Evolutionary conservation across 1,139 yeast species (phyloP), one percentile per base, ranked within the genome.

Genomic region (Taphrina deformans): DNA sequence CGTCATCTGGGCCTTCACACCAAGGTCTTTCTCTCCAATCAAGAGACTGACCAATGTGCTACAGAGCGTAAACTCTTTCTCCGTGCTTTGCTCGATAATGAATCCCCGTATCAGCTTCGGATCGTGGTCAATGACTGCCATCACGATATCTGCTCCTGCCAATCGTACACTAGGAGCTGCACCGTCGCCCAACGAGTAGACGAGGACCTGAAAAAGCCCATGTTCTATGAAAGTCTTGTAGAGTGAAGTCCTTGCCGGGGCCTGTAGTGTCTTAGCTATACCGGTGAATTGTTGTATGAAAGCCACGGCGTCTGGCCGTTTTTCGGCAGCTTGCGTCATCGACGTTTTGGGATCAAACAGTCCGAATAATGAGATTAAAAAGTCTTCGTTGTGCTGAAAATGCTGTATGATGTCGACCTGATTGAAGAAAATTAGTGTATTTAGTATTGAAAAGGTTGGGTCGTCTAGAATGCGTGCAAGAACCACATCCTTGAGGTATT

Each of bases 61-160:
- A 44, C 88, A 77, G 61, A 89, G 75, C 16, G 65, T 53, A 21
- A 3, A 51, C 41, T 29, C 41, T 21, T 44, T 53, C 41, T 18
- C 44, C 55, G 58, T 44, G 35, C 48, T 48, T 31, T 46, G 58
- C 29, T 61, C 66, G 63, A 55, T 50, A 56, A 62, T 69, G 56
- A 38, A 62, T 14, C 70, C 67, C 5, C 76, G 69, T 21, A 89
- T 84, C 56, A 89, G 75, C 2, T 86, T 76, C 1, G 89, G 87
- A 72, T 91, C 97, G 71, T 89, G 92, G 69, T 92, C 97, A 41
- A 92, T 86, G 7, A 91, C 86, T 1, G 90, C 80, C 10, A 89
- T 87, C 35, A 93, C 82, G 12, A 91, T 78, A 72, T 93, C 98
- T 0, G 96, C 87, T 0, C 96, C 96, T 40, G 89, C 74, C 1